Evolutionary conservation across 2,329 filamentous ascomycete genomes (phyloP), one percentile per base, ranked within the genome.

Genomic region (Colletotrichum spaethianum): DNA sequence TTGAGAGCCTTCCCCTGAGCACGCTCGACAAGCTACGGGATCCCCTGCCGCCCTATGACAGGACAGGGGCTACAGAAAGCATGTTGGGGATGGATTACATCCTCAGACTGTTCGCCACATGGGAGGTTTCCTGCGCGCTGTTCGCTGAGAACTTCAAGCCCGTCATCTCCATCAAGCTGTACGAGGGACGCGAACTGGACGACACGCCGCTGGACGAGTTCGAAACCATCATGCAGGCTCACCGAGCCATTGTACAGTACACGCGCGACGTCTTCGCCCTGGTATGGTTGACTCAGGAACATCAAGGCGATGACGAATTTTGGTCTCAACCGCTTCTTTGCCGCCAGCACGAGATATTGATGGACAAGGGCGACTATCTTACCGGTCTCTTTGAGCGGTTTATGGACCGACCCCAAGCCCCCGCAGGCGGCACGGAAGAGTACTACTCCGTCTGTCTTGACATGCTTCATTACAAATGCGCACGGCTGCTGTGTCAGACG

Each of bases 1-100:
- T 81, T 71, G 73, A 75, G 23, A 77, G 76, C 36, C 55, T 79
- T 18, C 78, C 79, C 4, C 70, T 75, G n/a, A 63, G 59, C 42
- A 72, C 23, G 59, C 44, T 72, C 18, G 44, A 72, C 20, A 31
- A 55, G 36, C 65, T 70, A 12, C 36, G 65, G 48, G 44, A 70
- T 5, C n/a, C 59, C 8, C 18, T 40, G n/a, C 48, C 55, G 42
- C 23, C 46, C 26, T 26, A 44, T 26, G 33, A 44, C 8, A 31
- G 40, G 20, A 14, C 23, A 31, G 48, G 53, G 12, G 4, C 36
- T 4, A 48, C 52, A 2, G 60, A 68, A 16, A 59, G 63, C 28
- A n/a, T 26, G n/a, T 20, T 68, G 8, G 70, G 74, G 20, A 73
- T 76, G n/a, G 66, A 73, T 38, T 78, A 76, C 61, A 72, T 78